Evolutionary conservation across 805 yeast species (phyloP).

Genomic region (Nematodospora valgi): DNA sequence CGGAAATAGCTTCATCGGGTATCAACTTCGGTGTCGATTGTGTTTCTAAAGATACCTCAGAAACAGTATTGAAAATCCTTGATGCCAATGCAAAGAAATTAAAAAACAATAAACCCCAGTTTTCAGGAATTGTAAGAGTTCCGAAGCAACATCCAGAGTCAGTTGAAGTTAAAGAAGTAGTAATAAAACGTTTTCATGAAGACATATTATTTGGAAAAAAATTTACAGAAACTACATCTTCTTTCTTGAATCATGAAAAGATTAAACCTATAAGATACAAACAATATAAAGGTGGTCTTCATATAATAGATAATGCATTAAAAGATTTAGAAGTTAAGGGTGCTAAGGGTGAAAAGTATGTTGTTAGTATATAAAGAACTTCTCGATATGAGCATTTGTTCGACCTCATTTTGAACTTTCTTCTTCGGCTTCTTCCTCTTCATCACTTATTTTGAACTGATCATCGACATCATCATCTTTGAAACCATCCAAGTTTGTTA

Average conservation of each 20-base stretch:
- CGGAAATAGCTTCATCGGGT: conserved; percentile 17
- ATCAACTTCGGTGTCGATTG: conserved; percentile 41
- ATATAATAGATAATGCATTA: conserved; percentile 31
- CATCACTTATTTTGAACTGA: conserved; percentile 18
- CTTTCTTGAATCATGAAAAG: conserved; percentile 21
- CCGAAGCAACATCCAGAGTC: conserved; percentile 21
- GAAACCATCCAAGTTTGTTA: conserved; percentile 7
- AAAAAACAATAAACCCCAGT: conserved; percentile 9
- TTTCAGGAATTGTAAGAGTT: conserved; percentile 40
- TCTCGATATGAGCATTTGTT: not conserved
- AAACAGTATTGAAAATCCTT: conserved; percentile 23
- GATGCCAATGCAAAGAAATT: conserved; percentile 7
- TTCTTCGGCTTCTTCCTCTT: conserved; percentile 12
- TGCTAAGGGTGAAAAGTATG: conserved; percentile 43
- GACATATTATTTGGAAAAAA: conserved; percentile 33
- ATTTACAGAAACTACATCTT: conserved; percentile 31
- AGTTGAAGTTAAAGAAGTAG: conserved; percentile 28
- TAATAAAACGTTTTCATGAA: conserved; percentile 43
- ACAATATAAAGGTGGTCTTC: conserved; percentile 32
- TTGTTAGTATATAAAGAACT: conserved; percentile 18
- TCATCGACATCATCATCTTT: conserved; percentile 5
- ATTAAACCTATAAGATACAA: conserved; percentile 32
- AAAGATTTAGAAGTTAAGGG: conserved; percentile 36
- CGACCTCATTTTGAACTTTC: not conserved
- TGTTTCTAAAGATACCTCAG: conserved; percentile 40